Evolutionary conservation across 768 basidiomycete species (phyloP), one percentile per base, ranked within the genome.

Genomic region (Plicaturopsis crispa): DNA sequence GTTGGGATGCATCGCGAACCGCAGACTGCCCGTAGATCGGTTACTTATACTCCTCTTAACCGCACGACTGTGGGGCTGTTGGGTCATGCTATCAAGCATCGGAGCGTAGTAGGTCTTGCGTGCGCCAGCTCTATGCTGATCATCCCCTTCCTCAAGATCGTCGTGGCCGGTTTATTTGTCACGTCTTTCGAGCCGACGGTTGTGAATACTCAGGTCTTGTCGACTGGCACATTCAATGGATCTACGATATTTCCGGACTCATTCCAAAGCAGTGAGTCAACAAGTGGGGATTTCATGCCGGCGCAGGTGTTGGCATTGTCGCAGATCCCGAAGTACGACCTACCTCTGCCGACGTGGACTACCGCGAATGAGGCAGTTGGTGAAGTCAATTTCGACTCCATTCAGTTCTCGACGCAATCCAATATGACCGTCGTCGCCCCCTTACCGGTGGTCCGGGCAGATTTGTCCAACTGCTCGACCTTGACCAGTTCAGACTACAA

Each of bases 121-220:
- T 39, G 42, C 17, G 37, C 42, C n/a, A 13, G n/a, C 4, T 30
- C 35, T 19, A 30, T 34, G 24, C 36, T 43, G 18, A 18, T 16
- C 11, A n/a, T 43, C 18, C 42, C 42, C 2, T 43, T 43, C 37
- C 36, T 38, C 20, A 38, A 43, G 24, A 43, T 43, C 24, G 22
- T n/a, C 4, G 37, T 43, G 14, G 33, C 42, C 7, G 42, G 37
- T 30, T 38, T 43, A 12, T 10, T 43, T 34, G 32, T 30, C 18
- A 22, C 37, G 13, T 22, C n/a, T n/a, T n/a, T n/a, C n/a, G n/a
- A 17, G 0, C 14, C 13, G 3, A n/a, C 16, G 5, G 26, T 33
- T 16, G 19, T 20, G 4, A 13, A 38, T 5, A 18, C 13, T 14
- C 3, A 7, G 33, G 38, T 2, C n/a, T 35, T 11, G n/a, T n/a